A percentile compares a stretch with the other conserved stretches of the same genome.
Evolutionary conservation across 768 basidiomycete genomes (phyloP).

Genomic region (Lactarius sanguifluus): DNA sequence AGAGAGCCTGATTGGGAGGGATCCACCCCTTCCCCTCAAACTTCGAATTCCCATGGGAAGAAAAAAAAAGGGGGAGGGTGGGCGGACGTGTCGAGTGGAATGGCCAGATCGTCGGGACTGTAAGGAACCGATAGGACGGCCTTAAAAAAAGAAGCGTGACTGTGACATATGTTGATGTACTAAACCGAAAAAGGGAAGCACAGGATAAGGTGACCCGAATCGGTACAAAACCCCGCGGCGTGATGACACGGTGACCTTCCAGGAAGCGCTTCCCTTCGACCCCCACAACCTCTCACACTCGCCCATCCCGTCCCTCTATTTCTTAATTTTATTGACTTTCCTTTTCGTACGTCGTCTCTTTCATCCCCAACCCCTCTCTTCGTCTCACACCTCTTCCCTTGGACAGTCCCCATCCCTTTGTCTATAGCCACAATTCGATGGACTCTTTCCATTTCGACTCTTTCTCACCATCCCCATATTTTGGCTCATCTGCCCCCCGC

Average conservation of each 20-base stretch:
- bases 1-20: conserved; percentile 17
- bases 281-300: conserved; percentile 26
- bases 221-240: conserved; percentile 31
- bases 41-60: conserved; percentile 32
- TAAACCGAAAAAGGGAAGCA: conserved; percentile 27
- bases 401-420: conserved; percentile 19
- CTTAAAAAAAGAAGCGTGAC: conserved; percentile 20
- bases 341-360: conserved; percentile 18
- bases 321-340: conserved; percentile 30
- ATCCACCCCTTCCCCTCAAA: conserved; percentile 25
- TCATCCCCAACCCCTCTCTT: conserved; percentile 12
- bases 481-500: conserved; percentile 67
- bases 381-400: conserved; percentile 19
- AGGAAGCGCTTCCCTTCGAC: conserved; percentile 31
- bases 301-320: conserved; percentile 24
- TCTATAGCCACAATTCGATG: conserved; percentile 37
- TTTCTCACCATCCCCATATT: conserved; percentile 55
- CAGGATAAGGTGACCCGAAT: conserved; percentile 30
- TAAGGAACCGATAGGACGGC: conserved; percentile 21
- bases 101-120: conserved; percentile 23
- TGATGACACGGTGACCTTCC: conserved; percentile 29
- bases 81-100: conserved; percentile 24
- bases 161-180: conserved; percentile 24
- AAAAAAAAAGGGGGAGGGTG: conserved; percentile 28
- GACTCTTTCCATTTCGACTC: conserved; percentile 53